Percentiles rank a stretch among this genome's conserved stretches.
Evolutionary conservation across 2,329 filamentous ascomycete genomes (phyloP).

Genomic region (Colletotrichum limetticola): DNA sequence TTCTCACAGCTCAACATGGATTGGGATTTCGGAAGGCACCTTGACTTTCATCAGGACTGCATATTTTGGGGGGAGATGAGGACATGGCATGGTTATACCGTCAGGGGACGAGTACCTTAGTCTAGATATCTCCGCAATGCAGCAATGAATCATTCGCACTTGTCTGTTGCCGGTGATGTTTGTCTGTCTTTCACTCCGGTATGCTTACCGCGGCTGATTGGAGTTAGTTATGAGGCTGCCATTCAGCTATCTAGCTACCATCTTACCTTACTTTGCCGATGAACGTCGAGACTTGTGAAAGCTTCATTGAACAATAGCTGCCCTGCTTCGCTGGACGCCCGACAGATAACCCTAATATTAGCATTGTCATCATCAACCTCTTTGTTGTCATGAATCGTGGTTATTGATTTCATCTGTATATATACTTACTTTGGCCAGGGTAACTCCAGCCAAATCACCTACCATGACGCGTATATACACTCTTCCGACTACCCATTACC

Average conservation of each 20-base stretch:
- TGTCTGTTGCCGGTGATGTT: neutral
- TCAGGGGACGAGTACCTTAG: neutral
- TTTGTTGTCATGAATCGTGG: neutral
- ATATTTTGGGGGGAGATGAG: neutral
- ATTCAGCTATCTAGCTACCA: too few species aligned
- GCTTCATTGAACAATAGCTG: too few species aligned
- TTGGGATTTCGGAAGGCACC: neutral
- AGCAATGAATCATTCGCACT: neutral
- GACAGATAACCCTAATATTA: fast-evolving
- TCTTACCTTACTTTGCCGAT: neutral
- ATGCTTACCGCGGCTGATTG: neutral
- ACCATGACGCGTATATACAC: neutral
- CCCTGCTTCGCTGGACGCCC: too few species aligned
- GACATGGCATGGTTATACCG: neutral
- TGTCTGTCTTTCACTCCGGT: neutral
- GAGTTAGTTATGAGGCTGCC: neutral
- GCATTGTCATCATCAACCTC: neutral
- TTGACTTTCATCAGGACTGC: neutral
- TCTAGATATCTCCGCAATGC: neutral
- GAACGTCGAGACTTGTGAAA: neutral
- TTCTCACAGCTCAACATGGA: neutral
- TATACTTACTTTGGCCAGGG: neutral
- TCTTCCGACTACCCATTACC: neutral
- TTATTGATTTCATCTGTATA: neutral
- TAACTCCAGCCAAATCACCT: neutral